Evolutionary conservation across 1,139 yeast genomes (phyloP).

Genomic region (Blastobotrys arbuscula): DNA sequence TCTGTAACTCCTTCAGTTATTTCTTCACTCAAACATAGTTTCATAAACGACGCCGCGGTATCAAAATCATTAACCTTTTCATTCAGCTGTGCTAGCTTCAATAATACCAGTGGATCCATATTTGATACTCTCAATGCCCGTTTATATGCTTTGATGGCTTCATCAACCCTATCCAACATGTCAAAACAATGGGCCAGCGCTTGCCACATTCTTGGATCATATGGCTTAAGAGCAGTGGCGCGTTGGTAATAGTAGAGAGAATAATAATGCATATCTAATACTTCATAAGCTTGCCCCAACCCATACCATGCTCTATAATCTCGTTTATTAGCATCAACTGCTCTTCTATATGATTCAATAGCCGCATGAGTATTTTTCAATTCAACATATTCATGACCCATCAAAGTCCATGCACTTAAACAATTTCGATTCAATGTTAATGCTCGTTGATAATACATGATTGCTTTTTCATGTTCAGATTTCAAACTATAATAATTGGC

Average conservation of each 20-base stretch:
- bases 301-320: conserved; percentile 99
- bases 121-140: conserved; percentile 46
- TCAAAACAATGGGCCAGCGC: conserved; percentile 91
- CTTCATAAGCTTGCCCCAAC: conserved; percentile 96
- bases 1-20: conserved; percentile 59
- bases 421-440: conserved; percentile 73
- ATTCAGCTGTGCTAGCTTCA: conserved; percentile 62
- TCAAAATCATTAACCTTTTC: conserved; percentile 50
- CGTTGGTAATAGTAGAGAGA: conserved; percentile 89
- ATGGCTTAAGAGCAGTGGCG: conserved; percentile 82
- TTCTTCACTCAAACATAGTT: conserved; percentile 59
- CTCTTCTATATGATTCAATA: conserved; percentile 88
- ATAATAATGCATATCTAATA: conserved; percentile 89
- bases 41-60: conserved; percentile 64
- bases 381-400: conserved; percentile 99
- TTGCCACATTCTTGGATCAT: conserved; percentile 94
- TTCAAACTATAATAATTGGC: conserved; percentile 92
- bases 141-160: conserved; percentile 53
- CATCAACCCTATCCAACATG: conserved; percentile 61
- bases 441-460: conserved; percentile 88
- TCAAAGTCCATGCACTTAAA: conserved; percentile 91
- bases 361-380: conserved; percentile 96
- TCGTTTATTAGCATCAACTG: conserved; percentile 80
- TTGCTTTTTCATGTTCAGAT: conserved; percentile 92
- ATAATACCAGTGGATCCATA: conserved; percentile 51